Conservation (phyloP, 805 yeast genomes). For the Nakazawaea populi region DNA sequence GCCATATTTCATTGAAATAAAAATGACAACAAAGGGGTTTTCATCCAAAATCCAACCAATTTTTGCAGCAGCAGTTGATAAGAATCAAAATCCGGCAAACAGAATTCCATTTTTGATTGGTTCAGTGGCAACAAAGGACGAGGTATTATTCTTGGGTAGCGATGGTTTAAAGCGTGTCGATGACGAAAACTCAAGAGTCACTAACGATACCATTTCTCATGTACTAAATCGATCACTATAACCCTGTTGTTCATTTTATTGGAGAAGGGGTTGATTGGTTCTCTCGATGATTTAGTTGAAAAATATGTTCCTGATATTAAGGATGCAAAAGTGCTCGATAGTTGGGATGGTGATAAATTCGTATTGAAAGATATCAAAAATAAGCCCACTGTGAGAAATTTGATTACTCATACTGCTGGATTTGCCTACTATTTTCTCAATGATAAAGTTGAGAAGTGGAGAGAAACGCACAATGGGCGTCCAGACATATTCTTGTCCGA, state of each 20-base stretch:
- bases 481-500: conserved; percentile 14
- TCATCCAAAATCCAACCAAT: conserved; percentile 5
- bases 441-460: conserved; percentile 13
- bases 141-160: conserved; percentile 2
- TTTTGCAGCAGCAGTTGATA: conserved; percentile 1
- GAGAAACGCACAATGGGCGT: conserved; percentile 11
- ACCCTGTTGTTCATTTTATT: conserved; percentile 26
- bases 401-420: conserved; percentile 33
- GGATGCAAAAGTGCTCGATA: conserved; percentile 19
- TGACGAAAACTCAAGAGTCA: conserved; percentile 11
- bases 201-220: conserved; percentile 23
- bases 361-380: conserved; percentile 17
- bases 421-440: conserved; percentile 27
- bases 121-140: not conserved
- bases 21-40: not conserved
- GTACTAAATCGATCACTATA: conserved; percentile 25
- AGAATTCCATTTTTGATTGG: conserved; percentile 3
- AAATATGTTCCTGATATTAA: conserved; percentile 24
- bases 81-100: not conserved
- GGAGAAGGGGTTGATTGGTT: conserved; percentile 24
- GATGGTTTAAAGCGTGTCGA: conserved; percentile 9
- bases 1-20: too few relatives aligned
- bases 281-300: conserved; percentile 27
- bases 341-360: not conserved
- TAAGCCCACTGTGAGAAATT: conserved; percentile 27